Base-by-base conservation (phyloP, 225 moss, liverwort and hornwort species). In the Lunularia cruciata region DNA sequence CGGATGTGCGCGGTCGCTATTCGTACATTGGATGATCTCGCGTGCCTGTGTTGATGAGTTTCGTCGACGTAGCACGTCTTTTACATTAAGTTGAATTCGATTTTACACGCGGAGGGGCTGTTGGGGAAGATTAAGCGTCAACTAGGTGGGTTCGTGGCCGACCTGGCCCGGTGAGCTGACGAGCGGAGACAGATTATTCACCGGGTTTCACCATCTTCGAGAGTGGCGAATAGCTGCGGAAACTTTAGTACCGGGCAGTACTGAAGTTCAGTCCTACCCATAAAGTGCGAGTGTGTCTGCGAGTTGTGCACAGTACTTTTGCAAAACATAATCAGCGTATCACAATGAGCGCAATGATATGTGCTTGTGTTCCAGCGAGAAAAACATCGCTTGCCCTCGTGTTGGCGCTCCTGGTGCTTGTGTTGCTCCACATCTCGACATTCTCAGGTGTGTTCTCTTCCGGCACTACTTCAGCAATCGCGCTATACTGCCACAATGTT, bases 51-150 rank as follows among this genome's bases (percentile, higher is more conserved):
- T 28, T 18, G 63, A 5, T 63, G 42, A 63, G 15, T 40, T 45
- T 22, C 43, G 28, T 22, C 38, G 26, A 43, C 42, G 42, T 42
- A 63, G 42, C 42, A 43, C 37, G 20, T 60, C 16, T 42, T 63
- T 43, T 20, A 42, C 14, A 27, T 22, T 15, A 22, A 43, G 25
- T n/a, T 18, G 63, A 42, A 40, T 27, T 42, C 25, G 23, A 16
- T 22, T 26, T 5, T 32, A 23, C 25, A 12, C 9, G 3, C 1
- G 15, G 23, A 42, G 4, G 28, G 42, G 18, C 63, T 37, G 38
- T 63, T 63, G 37, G 43, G 63, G 63, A 63, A 63, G 63, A 63
- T 63, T 63, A 43, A 63, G 43, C 63, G 63, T 27, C 63, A 25
- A 35, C 0, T 6, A 1, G 19, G 31, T n/a, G 8, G 8, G 5